phyloP scores from a whole-genome alignment of 2,329 filamentous ascomycete genomes.

The Epichloe sylvatica region DNA sequence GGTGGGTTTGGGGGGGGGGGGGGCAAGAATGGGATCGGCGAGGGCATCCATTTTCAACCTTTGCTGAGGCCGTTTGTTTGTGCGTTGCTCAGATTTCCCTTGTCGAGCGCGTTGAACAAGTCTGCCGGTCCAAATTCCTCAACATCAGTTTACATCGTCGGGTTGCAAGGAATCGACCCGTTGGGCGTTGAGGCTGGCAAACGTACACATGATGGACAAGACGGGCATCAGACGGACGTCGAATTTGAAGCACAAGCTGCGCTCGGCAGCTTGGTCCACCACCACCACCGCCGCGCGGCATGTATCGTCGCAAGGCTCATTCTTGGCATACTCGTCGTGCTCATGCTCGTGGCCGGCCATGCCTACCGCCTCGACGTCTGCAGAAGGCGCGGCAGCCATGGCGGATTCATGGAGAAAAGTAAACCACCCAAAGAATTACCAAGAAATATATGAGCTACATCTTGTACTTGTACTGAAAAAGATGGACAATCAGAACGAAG shows the following conservation, averaged over 20 bases:
- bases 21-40: neutral
- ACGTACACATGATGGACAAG: conserved; percentile 37
- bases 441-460: no score
- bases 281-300: conserved; percentile 11
- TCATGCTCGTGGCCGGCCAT: conserved; percentile 6
- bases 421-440: no score
- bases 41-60: conserved; percentile 7
- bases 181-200: no score
- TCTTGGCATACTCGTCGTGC: conserved; percentile 6
- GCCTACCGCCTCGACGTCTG: conserved; percentile 3
- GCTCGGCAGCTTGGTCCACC: conserved; percentile 31
- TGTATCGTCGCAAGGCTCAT: conserved; percentile 9
- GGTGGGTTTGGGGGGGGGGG: no score
- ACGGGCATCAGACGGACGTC: conserved; percentile 40
- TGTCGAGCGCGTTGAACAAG: conserved; percentile 34
- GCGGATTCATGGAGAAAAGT: neutral
- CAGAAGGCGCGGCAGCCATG: conserved; percentile 3
- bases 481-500: no score
- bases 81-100: conserved; percentile 34
- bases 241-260: conserved; percentile 38
- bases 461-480: no score
- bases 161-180: no score
- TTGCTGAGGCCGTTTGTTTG: conserved; percentile 36
- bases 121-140: conserved; percentile 12
- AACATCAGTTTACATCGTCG: neutral